Percentiles rank a stretch among this genome's conserved stretches.
Conservation (phyloP, 257 asterid genomes). For the Jasminum sambac region DNA sequence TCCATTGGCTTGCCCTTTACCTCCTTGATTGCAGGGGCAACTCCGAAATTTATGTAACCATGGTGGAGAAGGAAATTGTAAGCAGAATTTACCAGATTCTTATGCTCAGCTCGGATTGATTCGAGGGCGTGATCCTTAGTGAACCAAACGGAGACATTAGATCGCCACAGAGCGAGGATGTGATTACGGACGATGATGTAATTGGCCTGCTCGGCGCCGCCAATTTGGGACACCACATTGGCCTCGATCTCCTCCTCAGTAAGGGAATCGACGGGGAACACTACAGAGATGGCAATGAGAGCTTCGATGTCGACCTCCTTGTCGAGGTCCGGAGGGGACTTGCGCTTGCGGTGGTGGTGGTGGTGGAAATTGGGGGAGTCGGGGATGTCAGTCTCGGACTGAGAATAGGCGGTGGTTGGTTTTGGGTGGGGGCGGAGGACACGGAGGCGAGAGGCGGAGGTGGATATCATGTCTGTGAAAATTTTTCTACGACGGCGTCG, state of each 20-base stretch:
- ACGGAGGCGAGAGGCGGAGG: slow-evolving; percentile 74
- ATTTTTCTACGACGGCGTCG: slow-evolving; percentile 93
- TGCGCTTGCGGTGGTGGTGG: slow-evolving; percentile 52
- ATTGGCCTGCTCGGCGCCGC: slow-evolving; percentile 84
- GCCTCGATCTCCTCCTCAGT: slow-evolving; percentile 98
- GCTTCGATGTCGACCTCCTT: slow-evolving; percentile 93
- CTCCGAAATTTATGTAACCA: slow-evolving; percentile 89
- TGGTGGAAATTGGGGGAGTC: slow-evolving; percentile 46
- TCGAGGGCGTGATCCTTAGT: slow-evolving; percentile 92
- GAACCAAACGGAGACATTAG: slow-evolving; percentile 77
- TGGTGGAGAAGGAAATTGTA: slow-evolving; percentile 72
- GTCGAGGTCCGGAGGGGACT: slow-evolving; percentile 57
- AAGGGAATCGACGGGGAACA: slow-evolving; percentile 89
- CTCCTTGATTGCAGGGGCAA: slow-evolving; percentile 73
- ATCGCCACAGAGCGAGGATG: slow-evolving; percentile 87
- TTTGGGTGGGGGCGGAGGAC: slow-evolving; percentile 75
- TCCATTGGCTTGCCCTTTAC: slow-evolving; percentile 46
- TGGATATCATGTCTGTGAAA: slow-evolving; percentile 80
- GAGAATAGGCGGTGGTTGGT: slow-evolving; percentile 47
- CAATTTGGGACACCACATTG: slow-evolving; percentile 78
- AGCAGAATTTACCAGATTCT: slow-evolving; percentile 76
- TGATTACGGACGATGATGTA: slow-evolving; percentile 93
- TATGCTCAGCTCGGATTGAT: slow-evolving; percentile 91
- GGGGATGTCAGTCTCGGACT: slow-evolving; percentile 43
- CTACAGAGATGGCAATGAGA: slow-evolving; percentile 88